Base-by-base conservation (phyloP, 176 grass and related monocot species). In the Phragmites australis region DNA sequence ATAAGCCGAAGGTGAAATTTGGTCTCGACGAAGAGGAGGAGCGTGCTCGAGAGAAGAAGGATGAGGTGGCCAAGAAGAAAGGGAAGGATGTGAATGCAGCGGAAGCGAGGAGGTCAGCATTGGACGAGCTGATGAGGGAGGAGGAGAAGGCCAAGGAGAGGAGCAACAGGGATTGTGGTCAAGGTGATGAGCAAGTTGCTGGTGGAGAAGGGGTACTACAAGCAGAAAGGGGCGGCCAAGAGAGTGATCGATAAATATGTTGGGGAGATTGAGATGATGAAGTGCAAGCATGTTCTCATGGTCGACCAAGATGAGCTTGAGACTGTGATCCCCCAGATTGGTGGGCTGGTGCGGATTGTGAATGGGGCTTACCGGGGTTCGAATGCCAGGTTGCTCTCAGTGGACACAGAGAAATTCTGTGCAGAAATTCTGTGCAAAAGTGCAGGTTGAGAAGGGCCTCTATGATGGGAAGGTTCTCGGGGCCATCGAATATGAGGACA, bases 101-200 rank as follows among this genome's bases (percentile, higher is more conserved):
- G 4, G 78, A 76, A 3, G 26, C 42, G 12, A 88, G 88, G 51
- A 80, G 73, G 76, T 97, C 94, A 14, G 80, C 78, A 9, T 82
- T 97, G n/a, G 92, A 94, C 5, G 87, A 92, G 65, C 82, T 98
- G 76, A 98, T 94, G 90, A 94, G 78, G 83, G 92, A 98, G 65
- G 92, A 98, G 65, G 95, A 98, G 81, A 94, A 89, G 64, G 90
- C 84, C 18, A 98, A 98, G 81, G 95, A 98, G 83, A 68, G 82
- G 59, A 93, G 80, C 83, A 94, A 98, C 50, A 78, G 90, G 86
- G 27, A 94, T 98, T 39, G 80, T 93, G 7, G 92, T 98, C 58
- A 94, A 98, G 88, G 90, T 97, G 59, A 93, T 98, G 92, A 98
- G 95, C 81, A 98, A 91, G 66, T 78, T 86, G 6, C 56, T 98